A percentile compares a stretch with the other conserved stretches of the same genome.
phyloP scores from a whole-genome alignment of 805 yeast species.

The Wickerhamomyces chambardii region DNA sequence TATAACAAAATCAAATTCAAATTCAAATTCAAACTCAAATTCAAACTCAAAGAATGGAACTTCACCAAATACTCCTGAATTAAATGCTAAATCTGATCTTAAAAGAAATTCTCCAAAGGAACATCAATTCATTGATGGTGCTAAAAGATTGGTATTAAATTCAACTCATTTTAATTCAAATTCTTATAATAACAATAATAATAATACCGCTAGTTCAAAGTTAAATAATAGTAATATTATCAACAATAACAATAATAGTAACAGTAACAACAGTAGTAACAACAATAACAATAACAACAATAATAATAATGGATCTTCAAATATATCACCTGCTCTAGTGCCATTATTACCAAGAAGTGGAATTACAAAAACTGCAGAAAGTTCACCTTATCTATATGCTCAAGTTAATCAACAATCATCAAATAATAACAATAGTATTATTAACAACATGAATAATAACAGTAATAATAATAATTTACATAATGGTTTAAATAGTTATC shows the following conservation, averaged over 20 bases:
- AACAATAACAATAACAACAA: background rate
- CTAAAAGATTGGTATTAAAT: background rate
- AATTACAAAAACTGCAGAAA: conserved; percentile 9
- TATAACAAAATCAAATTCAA: conserved; percentile 8
- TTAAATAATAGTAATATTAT: no score
- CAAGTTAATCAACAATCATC: conserved; percentile 3
- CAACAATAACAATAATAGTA: background rate
- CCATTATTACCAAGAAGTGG: conserved; percentile 30
- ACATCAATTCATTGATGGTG: background rate
- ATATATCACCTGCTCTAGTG: conserved; percentile 27
- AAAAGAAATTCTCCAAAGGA: conserved; percentile 6
- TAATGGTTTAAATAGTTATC: conserved; percentile 43
- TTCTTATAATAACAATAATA: background rate
- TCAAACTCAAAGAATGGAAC: no score
- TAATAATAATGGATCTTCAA: background rate
- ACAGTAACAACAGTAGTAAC: background rate
- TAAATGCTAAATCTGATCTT: conserved; percentile 10
- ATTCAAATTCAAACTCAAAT: no score
- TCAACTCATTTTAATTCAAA: background rate
- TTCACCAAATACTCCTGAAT: conserved; percentile 14
- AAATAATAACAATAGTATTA: conserved; percentile 1
- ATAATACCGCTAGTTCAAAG: no score
- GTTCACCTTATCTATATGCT: conserved; percentile 5
- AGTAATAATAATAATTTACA: no score
- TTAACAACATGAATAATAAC: conserved; percentile 3